Evolutionary conservation across 2,329 filamentous ascomycete genomes (phyloP).

Genomic region (Mariannaea sp.): DNA sequence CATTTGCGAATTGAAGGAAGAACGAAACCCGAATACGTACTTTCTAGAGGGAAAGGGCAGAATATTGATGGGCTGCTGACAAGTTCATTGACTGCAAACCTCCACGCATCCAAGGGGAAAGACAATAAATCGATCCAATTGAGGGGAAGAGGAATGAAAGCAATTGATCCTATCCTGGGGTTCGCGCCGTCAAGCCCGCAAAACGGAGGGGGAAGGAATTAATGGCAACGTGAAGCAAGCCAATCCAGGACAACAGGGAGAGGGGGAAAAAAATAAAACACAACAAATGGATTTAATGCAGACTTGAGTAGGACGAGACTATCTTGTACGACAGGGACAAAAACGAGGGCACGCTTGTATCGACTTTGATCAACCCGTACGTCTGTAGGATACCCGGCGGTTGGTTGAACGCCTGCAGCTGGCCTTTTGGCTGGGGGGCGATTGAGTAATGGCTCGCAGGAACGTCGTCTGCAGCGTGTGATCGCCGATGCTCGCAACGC

Average conservation of each 20-base stretch:
- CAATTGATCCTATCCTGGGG: background rate
- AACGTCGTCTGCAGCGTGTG: no score
- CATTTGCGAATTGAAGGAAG: no score
- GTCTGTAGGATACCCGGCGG: background rate
- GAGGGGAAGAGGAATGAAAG: conserved; percentile 3
- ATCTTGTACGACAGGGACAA: background rate
- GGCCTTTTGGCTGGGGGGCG: background rate
- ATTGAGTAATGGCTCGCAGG: background rate
- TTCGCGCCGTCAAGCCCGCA: background rate
- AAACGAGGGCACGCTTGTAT: background rate
- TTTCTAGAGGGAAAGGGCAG: background rate
- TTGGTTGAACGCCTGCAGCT: background rate
- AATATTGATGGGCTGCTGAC: conserved; percentile 12
- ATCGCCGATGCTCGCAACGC: background rate
- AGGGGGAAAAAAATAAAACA: background rate
- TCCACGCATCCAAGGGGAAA: background rate
- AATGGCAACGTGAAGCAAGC: conserved; percentile 2
- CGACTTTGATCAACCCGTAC: background rate
- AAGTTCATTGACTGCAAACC: background rate
- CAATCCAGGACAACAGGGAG: conserved; percentile 8
- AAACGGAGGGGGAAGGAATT: background rate
- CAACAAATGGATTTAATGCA: background rate
- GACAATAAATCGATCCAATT: background rate
- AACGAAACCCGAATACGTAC: no score
- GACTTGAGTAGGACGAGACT: no score